These are phyloP conservation scores for Amauroascus niger DNA, from an alignment of 2,329 filamentous ascomycete species.

Conservation along the genomic window DNA sequence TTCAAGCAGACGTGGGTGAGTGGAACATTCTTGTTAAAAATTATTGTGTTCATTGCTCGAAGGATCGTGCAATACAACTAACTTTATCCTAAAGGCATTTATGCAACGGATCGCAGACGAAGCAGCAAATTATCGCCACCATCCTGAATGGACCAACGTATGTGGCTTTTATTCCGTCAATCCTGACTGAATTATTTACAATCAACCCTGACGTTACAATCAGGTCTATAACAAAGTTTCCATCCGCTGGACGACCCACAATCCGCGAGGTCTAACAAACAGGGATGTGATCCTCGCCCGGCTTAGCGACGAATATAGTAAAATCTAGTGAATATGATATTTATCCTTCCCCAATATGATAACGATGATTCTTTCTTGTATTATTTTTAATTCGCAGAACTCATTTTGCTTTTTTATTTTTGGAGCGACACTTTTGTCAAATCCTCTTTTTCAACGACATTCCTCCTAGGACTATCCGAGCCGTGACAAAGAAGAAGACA, in stretches of 20 bases:
- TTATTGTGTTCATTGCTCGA: neutral
- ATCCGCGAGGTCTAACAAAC: neutral
- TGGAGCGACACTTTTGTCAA: conserved; percentile 9
- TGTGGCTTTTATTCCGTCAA: neutral
- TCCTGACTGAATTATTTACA: too few relatives aligned
- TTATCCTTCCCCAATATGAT: too few relatives aligned
- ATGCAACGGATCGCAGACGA: conserved; percentile 2
- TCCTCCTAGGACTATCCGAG: conserved; percentile 31
- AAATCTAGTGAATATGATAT: too few relatives aligned
- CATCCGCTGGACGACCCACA: conserved; percentile 9
- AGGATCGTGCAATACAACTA: neutral
- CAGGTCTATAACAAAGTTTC: conserved; percentile 9
- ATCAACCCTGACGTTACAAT: neutral
- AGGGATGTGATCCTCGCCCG: conserved; percentile 5
- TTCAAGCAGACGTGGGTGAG: conserved; percentile 8
- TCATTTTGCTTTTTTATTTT: too few relatives aligned
- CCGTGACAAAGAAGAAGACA: conserved; percentile 30
- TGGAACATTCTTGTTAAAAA: neutral
- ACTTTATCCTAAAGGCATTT: neutral
- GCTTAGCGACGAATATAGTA: conserved; percentile 1
- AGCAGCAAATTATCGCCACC: conserved; percentile 6
- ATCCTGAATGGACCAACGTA: conserved; percentile 11
- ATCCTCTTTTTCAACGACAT: conserved; percentile 22
- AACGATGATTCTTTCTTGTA: too few relatives aligned
- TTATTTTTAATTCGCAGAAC: too few relatives aligned